Evolutionary conservation across 768 basidiomycete genomes (phyloP), one percentile per base, ranked within the genome.

Genomic region (Leccinum variicolor): DNA sequence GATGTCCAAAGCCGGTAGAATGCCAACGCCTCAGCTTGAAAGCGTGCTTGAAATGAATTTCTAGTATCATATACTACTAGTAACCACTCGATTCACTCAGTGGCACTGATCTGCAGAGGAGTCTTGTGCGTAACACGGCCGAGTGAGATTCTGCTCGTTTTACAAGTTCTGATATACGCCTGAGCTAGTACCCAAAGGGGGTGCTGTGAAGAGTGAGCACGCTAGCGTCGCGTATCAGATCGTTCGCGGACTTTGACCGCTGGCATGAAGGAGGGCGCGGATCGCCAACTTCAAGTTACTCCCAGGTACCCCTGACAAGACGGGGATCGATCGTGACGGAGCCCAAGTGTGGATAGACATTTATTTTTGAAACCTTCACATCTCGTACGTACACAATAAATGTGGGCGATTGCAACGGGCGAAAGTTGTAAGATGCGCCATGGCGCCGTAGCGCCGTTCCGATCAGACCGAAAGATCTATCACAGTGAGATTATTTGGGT

Each of bases 281-380:
- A 62, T 64, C 64, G 59, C 53, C 59, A 57, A 62, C 51, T n/a
- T n/a, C n/a, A n/a, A n/a, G n/a, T 54, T 52, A 46, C 33, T 39
- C 41, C 15, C 34, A n/a, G 48, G 39, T 7, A n/a, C 3, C 52
- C 61, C 53, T 61, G 55, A 41, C 15, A 36, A 34, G 10, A 11
- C 6, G 39, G 58, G 23, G 17, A 45, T 33, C 45, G 29, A 53
- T 60, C 58, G 52, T 47, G 48, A 19, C n/a, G 41, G 10, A 41
- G n/a, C n/a, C 41, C 3, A 6, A 45, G 50, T 43, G 23, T 28
- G 62, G 13, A 29, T 52, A 25, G 23, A 59, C 26, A 13, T 15
- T 41, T 41, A 41, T 41, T 41, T 21, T 63, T 48, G 25, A 28
- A n/a, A 26, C 15, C 47, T 25, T 41, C 41, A 19, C n/a, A 19